Evolutionary conservation across 495 filamentous ascomycete genomes (phyloP), one percentile per base, ranked within the genome.

Genomic region (Sabuloglossum arenarium): DNA sequence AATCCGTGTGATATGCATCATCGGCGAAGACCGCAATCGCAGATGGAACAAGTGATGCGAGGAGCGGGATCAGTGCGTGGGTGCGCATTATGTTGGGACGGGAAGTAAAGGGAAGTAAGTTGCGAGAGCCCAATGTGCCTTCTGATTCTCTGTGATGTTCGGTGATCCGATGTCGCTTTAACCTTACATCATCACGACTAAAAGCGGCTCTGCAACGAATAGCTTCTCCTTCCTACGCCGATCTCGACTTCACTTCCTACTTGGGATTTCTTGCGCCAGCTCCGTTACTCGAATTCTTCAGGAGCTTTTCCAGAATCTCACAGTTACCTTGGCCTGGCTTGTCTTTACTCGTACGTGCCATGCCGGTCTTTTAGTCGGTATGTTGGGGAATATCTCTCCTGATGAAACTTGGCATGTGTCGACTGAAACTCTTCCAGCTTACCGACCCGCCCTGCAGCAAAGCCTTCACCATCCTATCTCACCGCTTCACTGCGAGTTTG

Each of bases 1-100:
- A 97, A 70, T 99, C 91, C 66, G 88, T 77, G 64, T 86, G 78
- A 71, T 82, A 86, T 63, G 94, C 88, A 65, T 97, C 91, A 63
- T 99, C 91, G 53, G 76, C 71, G 71, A 84, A 94, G 59, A 97
- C 81, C 62, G 87, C 89, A 59, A 64, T 59, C 23, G 73, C 68
- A 19, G 60, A 69, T 58, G 58, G 68, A 63, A 51, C 71, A 68
- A 25, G 68, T 59, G 47, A 69, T 58, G 69, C 66, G 61, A 70
- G 61, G 59, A 67, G 55, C 50, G 70, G 60, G 53, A 73, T 65
- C 58, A 67, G 67, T 65, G 66, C 70, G 63, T 72, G 66, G 55
- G 72, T 66, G 68, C 72, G 61, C 72, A 75, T 75, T 61, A 63
- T 63, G 56, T 51, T 28, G 47, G 4, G 16, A 30, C 24, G 25